phyloP scores from a whole-genome alignment of 768 basidiomycete genomes.

The Termitomyces sp. region DNA sequence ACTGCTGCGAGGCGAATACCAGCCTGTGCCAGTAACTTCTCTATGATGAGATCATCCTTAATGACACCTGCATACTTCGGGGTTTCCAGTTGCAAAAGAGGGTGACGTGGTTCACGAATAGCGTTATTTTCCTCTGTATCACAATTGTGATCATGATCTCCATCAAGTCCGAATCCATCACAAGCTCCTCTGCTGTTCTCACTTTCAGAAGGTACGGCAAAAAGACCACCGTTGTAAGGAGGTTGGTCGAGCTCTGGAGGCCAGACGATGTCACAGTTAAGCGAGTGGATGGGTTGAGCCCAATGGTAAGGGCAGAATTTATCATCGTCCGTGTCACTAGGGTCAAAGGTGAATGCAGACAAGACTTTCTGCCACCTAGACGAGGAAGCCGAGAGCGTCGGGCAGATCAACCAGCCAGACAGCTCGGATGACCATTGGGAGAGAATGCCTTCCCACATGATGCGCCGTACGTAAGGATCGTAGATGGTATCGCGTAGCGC shows the following conservation, averaged over 20 bases:
- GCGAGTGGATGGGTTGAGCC: conserved; percentile 64
- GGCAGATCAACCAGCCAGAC: conserved; percentile 63
- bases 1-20: conserved; percentile 83
- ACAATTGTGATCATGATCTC: conserved; percentile 13
- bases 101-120: conserved; percentile 4
- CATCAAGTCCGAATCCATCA: neutral
- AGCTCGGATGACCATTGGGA: conserved; percentile 61
- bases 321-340: conserved; percentile 43
- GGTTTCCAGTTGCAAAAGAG: conserved; percentile 74
- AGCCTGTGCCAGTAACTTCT: conserved; percentile 78
- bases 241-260: conserved; percentile 62
- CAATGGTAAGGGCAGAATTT: conserved; percentile 75
- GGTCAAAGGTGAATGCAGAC: conserved; percentile 13
- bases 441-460: conserved; percentile 83
- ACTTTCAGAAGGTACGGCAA: neutral
- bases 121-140: conserved; percentile 4
- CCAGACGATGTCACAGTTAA: conserved; percentile 86
- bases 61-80: conserved; percentile 75
- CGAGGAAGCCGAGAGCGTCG: neutral
- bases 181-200: neutral
- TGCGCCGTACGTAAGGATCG: conserved; percentile 81
- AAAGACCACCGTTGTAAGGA: conserved; percentile 26
- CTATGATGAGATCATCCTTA: conserved; percentile 63
- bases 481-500: conserved; percentile 78
- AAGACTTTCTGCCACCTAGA: conserved; percentile 27